Conservation (phyloP, 805 yeast genomes). For the Metschnikowia cerradonensis region DNA sequence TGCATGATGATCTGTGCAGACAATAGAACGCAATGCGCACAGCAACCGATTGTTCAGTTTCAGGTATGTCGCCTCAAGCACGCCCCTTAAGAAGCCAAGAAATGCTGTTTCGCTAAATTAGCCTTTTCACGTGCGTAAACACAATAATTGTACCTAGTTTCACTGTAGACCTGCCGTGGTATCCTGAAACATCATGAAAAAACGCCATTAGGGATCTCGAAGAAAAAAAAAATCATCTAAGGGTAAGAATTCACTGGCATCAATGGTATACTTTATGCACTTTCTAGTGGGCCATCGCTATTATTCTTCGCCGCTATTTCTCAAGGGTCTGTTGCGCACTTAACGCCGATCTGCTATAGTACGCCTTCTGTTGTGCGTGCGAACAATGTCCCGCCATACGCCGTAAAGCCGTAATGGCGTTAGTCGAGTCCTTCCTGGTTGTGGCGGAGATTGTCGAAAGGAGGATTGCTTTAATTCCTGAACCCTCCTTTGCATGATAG, state of each 20-base stretch:
- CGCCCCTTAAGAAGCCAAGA: background rate
- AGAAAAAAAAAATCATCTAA: background rate
- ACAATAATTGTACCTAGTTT: background rate
- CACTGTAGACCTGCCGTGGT: background rate
- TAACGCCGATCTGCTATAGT: background rate
- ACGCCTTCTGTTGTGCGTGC: background rate
- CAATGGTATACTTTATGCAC: background rate
- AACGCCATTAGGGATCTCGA: background rate
- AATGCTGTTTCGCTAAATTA: background rate
- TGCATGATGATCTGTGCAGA: background rate
- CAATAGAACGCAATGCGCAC: background rate
- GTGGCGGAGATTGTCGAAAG: background rate
- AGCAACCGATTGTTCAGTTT: background rate
- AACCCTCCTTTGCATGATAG: background rate
- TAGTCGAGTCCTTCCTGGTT: background rate
- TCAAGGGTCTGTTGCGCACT: background rate
- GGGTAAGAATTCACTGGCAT: background rate
- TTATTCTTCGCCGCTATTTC: background rate
- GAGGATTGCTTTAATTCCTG: background rate
- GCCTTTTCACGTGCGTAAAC: background rate
- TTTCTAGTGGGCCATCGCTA: background rate
- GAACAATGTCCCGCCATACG: background rate
- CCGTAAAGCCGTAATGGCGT: background rate
- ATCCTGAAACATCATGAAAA: background rate
- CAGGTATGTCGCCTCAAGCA: background rate